Base-by-base conservation (phyloP, 495 filamentous ascomycete species). In the Tuber brumale region DNA sequence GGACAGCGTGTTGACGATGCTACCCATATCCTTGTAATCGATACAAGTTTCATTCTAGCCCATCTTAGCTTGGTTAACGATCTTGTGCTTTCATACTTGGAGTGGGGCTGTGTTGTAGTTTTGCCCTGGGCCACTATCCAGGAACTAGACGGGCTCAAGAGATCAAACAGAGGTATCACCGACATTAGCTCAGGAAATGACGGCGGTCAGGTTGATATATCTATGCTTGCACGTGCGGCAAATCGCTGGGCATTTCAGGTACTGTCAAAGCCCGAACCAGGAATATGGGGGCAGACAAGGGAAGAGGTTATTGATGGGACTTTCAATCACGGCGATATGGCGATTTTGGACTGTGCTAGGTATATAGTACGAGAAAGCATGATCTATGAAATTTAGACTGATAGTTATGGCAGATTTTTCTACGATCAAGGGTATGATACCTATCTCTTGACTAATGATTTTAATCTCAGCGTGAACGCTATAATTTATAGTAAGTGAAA, bases 261-360 rank as follows among this genome's bases (percentile, higher is more conserved):
- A 5, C 77, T 83, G 37, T 61, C 46, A 37, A 81, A 71, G 43
- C 73, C 70, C 10, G 73, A 81, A 10, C 79, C 74, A 45, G 81
- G 79, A 10, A 76, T 83, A 39, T 83, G 81, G 81, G 81, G 76
- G 8, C 81, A 83, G 48, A 77, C 48, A n/a, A 83, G 79, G 71
- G 79, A 83, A n/a, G 81, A 83, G 69, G 74, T 71, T 23, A 51
- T 79, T 12, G 81, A 83, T 41, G 45, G 27, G 41, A 44, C 71
- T 19, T 70, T 72, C 48, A 69, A 31, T 66, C 69, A 46, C 37
- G 81, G 81, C 27, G 81, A 83, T 69, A 57, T 72, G 74, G 81
- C 81, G 6, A 83, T 83, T 18, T 72, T 83, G 43, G 81, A 82
- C 74, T 83, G 81, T 61, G 81, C 81, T 83, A 75, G 61, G 81